Percentiles rank a stretch among this genome's conserved stretches.
phyloP scores from a whole-genome alignment of 2,329 filamentous ascomycete species.

The Alternaria triticimaculans region DNA sequence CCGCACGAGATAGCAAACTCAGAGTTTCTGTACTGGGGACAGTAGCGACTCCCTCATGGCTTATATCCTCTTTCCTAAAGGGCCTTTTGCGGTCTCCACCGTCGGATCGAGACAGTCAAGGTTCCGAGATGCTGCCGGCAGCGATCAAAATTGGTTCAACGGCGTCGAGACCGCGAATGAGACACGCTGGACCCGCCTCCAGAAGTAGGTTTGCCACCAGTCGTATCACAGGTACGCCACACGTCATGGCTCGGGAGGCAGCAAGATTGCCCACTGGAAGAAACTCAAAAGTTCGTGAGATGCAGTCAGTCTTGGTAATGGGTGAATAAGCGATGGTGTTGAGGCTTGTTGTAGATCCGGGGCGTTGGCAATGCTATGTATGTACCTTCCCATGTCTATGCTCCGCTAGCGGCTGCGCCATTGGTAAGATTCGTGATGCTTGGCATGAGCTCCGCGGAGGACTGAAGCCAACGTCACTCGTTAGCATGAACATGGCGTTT shows the following conservation, averaged over 20 bases:
- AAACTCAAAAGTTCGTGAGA: neutral
- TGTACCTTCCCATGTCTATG: constrained; percentile 10
- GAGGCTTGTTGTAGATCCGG: constrained; percentile 14
- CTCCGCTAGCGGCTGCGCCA: constrained; percentile 12
- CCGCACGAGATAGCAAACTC: constrained; percentile 7
- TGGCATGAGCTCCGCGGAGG: constrained; percentile 12
- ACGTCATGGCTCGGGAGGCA: constrained; percentile 12
- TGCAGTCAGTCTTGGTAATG: neutral
- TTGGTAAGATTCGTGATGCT: constrained; percentile 17
- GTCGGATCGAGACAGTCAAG: constrained; percentile 18
- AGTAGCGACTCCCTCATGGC: constrained; percentile 25
- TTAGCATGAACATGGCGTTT: neutral
- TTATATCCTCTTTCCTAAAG: constrained; percentile 42
- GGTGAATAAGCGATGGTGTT: constrained; percentile 7
- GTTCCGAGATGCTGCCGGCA: constrained; percentile 37
- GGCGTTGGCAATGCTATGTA: neutral
- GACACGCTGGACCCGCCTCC: constrained; percentile 22
- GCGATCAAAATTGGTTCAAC: constrained; percentile 22
- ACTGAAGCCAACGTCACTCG: constrained; percentile 7
- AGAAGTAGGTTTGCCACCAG: constrained; percentile 15
- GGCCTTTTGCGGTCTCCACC: constrained; percentile 43
- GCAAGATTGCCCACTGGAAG: neutral
- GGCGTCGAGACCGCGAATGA: constrained; percentile 29
- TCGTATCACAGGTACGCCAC: constrained; percentile 21
- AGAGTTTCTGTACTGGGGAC: neutral